Conservation (phyloP, 225 moss, liverwort and hornwort genomes). For the Sphagnum tenellum region DNA sequence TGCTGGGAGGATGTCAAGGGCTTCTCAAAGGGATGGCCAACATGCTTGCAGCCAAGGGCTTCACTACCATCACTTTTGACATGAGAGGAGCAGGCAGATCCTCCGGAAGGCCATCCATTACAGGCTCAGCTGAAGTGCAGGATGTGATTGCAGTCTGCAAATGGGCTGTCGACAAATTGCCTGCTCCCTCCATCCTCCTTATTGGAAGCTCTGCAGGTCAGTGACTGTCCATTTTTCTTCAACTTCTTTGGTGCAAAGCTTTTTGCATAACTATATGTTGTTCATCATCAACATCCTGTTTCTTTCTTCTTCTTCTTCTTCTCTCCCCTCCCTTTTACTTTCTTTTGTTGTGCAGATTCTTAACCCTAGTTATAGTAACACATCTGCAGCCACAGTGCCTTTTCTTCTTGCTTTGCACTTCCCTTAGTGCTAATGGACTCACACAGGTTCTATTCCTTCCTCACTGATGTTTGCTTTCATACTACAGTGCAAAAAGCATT, state of each 20-base stretch:
- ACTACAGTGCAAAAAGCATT: too few relatives aligned
- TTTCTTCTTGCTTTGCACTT: too few relatives aligned
- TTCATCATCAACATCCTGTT: background rate
- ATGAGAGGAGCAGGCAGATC: slow-evolving; percentile 78
- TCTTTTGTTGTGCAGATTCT: background rate
- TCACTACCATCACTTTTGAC: slow-evolving; percentile 70
- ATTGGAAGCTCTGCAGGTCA: slow-evolving; percentile 89
- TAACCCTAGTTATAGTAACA: too few relatives aligned
- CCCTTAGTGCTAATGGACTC: too few relatives aligned
- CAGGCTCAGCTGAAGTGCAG: slow-evolving; percentile 62
- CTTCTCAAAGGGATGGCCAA: slow-evolving; percentile 74
- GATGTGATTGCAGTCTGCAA: slow-evolving; percentile 74
- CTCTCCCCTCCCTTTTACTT: background rate
- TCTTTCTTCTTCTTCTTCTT: background rate
- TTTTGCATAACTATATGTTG: background rate
- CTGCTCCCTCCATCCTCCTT: slow-evolving; percentile 52
- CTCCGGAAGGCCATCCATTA: slow-evolving; percentile 64
- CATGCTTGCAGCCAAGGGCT: slow-evolving; percentile 55
- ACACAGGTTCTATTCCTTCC: too few relatives aligned
- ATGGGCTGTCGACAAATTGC: slow-evolving; percentile 49
- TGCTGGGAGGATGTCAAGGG: slow-evolving; percentile 83
- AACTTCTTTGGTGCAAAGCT: too few relatives aligned
- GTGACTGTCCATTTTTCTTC: background rate
- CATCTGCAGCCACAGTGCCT: too few relatives aligned
- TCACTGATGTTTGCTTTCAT: too few relatives aligned